Conservation (phyloP, 2,329 filamentous ascomycete genomes). For the Aspergillus sp. region DNA sequence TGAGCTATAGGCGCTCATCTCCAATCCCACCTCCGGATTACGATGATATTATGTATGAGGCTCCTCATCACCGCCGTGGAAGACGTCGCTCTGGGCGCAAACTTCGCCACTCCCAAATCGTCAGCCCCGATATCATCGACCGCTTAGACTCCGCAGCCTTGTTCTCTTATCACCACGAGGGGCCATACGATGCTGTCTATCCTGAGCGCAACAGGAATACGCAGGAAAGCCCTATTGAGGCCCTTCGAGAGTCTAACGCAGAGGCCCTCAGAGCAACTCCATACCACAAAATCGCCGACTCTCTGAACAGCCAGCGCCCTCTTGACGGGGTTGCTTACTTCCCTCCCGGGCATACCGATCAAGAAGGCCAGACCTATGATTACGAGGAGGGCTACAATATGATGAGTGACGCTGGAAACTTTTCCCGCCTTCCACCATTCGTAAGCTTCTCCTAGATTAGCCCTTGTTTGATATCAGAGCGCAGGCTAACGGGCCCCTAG, state of each 20-base stretch:
- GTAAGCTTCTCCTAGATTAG: slow-evolving; percentile 52
- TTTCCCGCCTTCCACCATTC: slow-evolving; percentile 71
- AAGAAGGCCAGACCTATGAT: slow-evolving; percentile 67
- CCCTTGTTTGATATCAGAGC: not conserved
- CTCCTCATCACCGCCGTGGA: slow-evolving; percentile 21
- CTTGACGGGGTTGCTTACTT: slow-evolving; percentile 76
- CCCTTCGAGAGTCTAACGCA: slow-evolving; percentile 69
- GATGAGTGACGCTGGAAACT: slow-evolving; percentile 68
- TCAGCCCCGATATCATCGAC: slow-evolving; percentile 77
- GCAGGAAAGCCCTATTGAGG: slow-evolving; percentile 69
- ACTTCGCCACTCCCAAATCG: slow-evolving; percentile 31
- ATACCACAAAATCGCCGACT: slow-evolving; percentile 71
- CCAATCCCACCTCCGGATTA: slow-evolving; percentile 27
- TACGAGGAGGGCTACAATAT: slow-evolving; percentile 87
- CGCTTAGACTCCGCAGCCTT: slow-evolving; percentile 67
- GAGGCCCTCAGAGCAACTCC: slow-evolving; percentile 82
- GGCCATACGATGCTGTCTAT: slow-evolving; percentile 83
- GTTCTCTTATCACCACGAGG: slow-evolving; percentile 79
- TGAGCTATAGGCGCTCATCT: slow-evolving; percentile 19
- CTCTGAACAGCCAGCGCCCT: slow-evolving; percentile 70
- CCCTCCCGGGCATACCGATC: slow-evolving; percentile 70
- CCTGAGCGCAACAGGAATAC: slow-evolving; percentile 68
- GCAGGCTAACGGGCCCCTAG: slow-evolving; percentile 24
- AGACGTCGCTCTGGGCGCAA: slow-evolving; percentile 14
- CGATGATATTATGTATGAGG: slow-evolving; percentile 23